Base-by-base conservation (phyloP, 306 rosid genomes). In the Trifolium repens region DNA sequence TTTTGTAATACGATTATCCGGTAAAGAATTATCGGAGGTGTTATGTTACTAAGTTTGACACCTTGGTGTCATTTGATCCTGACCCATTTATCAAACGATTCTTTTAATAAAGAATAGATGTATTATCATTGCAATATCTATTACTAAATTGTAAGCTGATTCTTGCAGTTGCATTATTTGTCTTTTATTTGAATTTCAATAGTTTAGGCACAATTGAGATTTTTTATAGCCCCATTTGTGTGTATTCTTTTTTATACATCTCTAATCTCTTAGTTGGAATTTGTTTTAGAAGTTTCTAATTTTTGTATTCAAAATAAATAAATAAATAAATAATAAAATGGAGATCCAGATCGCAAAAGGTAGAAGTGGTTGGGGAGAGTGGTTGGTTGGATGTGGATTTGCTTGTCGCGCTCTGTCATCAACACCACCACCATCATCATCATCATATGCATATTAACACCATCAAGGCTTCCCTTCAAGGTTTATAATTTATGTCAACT, bases 381-480 rank as follows among this genome's bases (percentile, higher is more conserved):
- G 39, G 84, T 69, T 75, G 39, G 84, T 69, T 88, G 85, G 83
- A 82, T 57, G 53, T 76, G 74, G 80, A 67, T 66, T 73, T 70
- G 59, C 30, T 68, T 55, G 67, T 66, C 78, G 13, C 71, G 15
- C 57, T 71, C 63, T 66, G 67, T 69, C 79, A 40, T 72, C 54
- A 67, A 27, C 42, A 42, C 59, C 24, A 42, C 59, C 24, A 17
- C 19, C 19, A 17, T 69, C 79, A 40, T 72, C 77, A 60, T 53
- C 44, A 66, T 46, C 52, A 13, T 39, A 39, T 46, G 16, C 4
- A 46, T 46, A 46, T 46, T 46, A 32, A 32, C 35, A 4, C 6
- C 35, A 32, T 32, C 35, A 32, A 32, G 6, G 35, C 35, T 27
- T 27, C 30, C 30, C 30, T 27, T 27, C 30, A 27, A 27, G 30